Conservation (phyloP, 345 rosid species). For the Camelina sativa region DNA sequence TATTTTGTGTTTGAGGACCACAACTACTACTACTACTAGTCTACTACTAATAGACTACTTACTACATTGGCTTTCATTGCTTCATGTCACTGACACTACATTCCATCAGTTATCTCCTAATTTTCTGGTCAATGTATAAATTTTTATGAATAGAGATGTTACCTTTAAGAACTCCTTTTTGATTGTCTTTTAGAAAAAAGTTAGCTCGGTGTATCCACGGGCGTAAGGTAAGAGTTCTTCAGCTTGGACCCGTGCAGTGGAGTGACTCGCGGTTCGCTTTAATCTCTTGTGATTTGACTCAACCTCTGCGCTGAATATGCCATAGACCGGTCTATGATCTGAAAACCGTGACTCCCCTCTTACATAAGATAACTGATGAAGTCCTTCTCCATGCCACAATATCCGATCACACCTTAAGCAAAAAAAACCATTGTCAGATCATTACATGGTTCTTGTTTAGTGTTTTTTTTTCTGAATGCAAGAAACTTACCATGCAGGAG, state of each 20-base stretch:
- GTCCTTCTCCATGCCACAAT: conserved; percentile 95
- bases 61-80: conserved; percentile 28
- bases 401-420: conserved; percentile 88
- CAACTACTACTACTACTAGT: conserved; percentile 18
- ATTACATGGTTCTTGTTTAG: conserved; percentile 8
- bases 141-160: conserved; percentile 37
- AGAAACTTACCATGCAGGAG: conserved; percentile 91
- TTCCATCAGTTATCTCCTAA: conserved; percentile 39
- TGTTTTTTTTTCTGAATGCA: neutral
- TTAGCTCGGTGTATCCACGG: conserved; percentile 91
- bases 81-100: conserved; percentile 45
- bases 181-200: conserved; percentile 64
- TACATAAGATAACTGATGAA: conserved; percentile 85
- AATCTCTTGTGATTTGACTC: conserved; percentile 75
- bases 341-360: conserved; percentile 96
- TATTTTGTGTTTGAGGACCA: conserved; percentile 49
- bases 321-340: conserved; percentile 97
- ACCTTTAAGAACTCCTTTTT: conserved; percentile 29
- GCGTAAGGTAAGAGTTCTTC: conserved; percentile 95
- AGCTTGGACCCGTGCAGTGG: conserved; percentile 77
- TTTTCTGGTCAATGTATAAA: conserved; percentile 21
- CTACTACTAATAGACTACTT: conserved; percentile 9
- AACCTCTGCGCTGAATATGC: conserved; percentile 91
- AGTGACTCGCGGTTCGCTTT: conserved; percentile 73
- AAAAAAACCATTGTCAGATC: conserved; percentile 13